A percentile compares a stretch with the other conserved stretches of the same genome.
Conservation (phyloP, 441 rosid genomes). For the Isatis lusitanica region DNA sequence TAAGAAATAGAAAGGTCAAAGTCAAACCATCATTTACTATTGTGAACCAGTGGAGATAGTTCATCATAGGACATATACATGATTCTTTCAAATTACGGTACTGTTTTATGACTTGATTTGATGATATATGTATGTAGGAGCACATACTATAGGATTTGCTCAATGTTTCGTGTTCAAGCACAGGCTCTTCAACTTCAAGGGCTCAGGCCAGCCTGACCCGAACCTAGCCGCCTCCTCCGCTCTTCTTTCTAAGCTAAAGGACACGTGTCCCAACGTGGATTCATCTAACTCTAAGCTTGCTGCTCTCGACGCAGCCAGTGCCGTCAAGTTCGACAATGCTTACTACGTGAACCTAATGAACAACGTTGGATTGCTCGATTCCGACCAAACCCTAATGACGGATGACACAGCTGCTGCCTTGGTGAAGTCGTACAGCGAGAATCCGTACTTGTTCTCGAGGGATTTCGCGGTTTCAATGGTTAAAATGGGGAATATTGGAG, state of each 20-base stretch:
- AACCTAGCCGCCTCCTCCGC: conserved; percentile 49
- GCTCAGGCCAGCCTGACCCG: conserved; percentile 77
- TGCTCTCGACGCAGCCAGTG: conserved; percentile 54
- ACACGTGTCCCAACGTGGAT: conserved; percentile 59
- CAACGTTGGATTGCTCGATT: conserved; percentile 57
- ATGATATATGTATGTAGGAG: conserved; percentile 44
- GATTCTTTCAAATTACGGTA: not conserved
- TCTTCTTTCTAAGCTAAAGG: conserved; percentile 43
- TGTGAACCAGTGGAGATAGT: not conserved
- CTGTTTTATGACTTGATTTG: not conserved
- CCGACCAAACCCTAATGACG: conserved; percentile 57
- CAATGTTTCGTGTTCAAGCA: conserved; percentile 79
- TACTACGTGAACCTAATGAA: conserved; percentile 55
- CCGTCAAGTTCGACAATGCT: conserved; percentile 53
- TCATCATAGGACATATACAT: not conserved
- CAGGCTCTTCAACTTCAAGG: conserved; percentile 66
- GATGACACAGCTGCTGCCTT: conserved; percentile 51
- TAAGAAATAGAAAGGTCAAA: not conserved
- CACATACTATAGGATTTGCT: conserved; percentile 82
- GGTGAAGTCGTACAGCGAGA: conserved; percentile 51
- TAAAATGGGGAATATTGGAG: conserved; percentile 60
- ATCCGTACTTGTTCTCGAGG: conserved; percentile 49
- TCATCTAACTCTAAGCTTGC: conserved; percentile 63
- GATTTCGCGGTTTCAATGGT: conserved; percentile 80
- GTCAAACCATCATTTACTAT: not conserved